Evolutionary conservation across 108 stramenopile genomes (phyloP).

Genomic region (Skeletonema potamos): DNA sequence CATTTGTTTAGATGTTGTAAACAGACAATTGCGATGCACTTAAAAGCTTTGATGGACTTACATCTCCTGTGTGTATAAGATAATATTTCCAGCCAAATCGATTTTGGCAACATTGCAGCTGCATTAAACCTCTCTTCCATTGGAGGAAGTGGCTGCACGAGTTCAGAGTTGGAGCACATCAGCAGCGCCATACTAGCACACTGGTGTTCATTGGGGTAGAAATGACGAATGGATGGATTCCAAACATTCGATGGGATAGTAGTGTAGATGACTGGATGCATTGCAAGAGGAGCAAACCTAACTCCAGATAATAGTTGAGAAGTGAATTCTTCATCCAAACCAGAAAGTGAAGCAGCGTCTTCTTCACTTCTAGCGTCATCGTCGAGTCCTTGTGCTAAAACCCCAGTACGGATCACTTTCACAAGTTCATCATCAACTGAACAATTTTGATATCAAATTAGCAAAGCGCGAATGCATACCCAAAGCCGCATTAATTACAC

Average conservation of each 20-base stretch:
- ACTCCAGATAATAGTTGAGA: conserved; percentile 72
- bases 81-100: conserved; percentile 80
- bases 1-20: neutral
- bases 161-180: conserved; percentile 67
- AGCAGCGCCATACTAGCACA: conserved; percentile 57
- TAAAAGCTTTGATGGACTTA: conserved; percentile 30
- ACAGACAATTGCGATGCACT: neutral
- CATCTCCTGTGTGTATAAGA: conserved; percentile 81
- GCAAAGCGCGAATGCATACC: neutral
- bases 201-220: conserved; percentile 67
- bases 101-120: conserved; percentile 69
- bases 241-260: conserved; percentile 74
- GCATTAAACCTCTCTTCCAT: conserved; percentile 51
- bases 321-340: conserved; percentile 48
- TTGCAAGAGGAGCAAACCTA: conserved; percentile 67
- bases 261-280: conserved; percentile 29
- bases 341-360: conserved; percentile 5
- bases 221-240: conserved; percentile 57
- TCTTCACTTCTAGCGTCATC: conserved; percentile 7
- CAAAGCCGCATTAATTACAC: neutral
- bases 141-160: conserved; percentile 48
- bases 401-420: conserved; percentile 62
- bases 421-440: conserved; percentile 82
- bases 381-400: conserved; percentile 13
- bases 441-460: neutral